Base-by-base conservation (phyloP, 805 yeast genomes). In the Myxozyma geophila region DNA sequence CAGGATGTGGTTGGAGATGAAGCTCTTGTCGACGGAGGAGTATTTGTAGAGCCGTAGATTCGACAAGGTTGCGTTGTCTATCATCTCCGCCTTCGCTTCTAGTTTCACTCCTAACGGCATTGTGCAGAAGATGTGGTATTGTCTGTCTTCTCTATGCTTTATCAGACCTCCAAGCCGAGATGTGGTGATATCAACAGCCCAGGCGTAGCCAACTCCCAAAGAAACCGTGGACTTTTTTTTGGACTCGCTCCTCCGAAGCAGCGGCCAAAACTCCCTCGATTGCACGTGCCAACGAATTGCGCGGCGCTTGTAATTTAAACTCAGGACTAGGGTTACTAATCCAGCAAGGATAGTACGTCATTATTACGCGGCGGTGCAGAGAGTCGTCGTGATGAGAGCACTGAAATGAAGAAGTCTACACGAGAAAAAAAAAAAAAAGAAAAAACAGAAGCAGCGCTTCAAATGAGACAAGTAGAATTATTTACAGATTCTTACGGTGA, bases 1-100 rank as follows among this genome's bases (percentile, higher is more conserved):
- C 71, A 93, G 81, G 19, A 92, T 78, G 71, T 86, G 85, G 73
- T 86, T 86, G 15, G 98, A 88, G 47, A 88, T 79, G 47, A 89
- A 77, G 1, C 97, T 91, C 67, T 89, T 87, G 73, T 93, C 99
- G 70, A 90, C 96, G 43, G 79, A 69, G 61, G 70, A 61, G 60
- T 73, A 73, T 59, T 71, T 67, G 66, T 73, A 73, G 17, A 69
- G 46, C 58, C 65, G 67, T 53, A 73, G 66, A 54, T 70, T 60
- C 48, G 66, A 60, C 60, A 73, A 57, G 28, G 74, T 62, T 17
- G 63, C 67, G 44, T 60, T 60, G 58, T 66, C 68, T 35, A 66
- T 47, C 36, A 58, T 49, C 49, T 67, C 69, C 12, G 60, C 54
- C 59, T 59, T 58, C 44, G 33, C 40, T 36, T 57, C 63, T 35